These are phyloP conservation scores for Corylus americana DNA, from an alignment of 306 rosid genomes.

Conservation along the genomic window DNA sequence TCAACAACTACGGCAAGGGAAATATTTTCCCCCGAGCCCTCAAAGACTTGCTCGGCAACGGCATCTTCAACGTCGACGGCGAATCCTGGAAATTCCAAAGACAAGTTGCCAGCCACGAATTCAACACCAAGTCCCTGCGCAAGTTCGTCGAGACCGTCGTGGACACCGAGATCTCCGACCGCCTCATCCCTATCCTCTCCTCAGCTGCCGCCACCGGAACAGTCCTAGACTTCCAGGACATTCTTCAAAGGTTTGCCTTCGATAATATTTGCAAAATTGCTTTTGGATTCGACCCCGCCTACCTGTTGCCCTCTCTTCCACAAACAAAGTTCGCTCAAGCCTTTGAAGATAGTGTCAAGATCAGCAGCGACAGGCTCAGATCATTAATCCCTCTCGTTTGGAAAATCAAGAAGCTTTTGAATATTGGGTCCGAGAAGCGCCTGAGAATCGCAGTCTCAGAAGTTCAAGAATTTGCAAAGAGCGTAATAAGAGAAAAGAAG, in stretches of 20 bases:
- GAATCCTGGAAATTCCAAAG: constrained; percentile 63
- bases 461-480: constrained; percentile 47
- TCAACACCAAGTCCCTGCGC: constrained; percentile 50
- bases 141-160: constrained; percentile 64
- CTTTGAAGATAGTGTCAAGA: constrained; percentile 41
- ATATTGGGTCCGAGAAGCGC: constrained; percentile 47
- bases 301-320: constrained; percentile 52
- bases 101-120: constrained; percentile 55
- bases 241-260: constrained; percentile 70
- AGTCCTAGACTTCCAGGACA: constrained; percentile 51
- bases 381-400: constrained; percentile 30
- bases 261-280: constrained; percentile 69
- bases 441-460: constrained; percentile 28
- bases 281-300: constrained; percentile 65
- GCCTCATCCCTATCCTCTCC: constrained; percentile 55
- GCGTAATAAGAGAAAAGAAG: constrained; percentile 46
- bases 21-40: constrained; percentile 3
- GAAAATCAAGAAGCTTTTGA: constrained; percentile 36
- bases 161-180: constrained; percentile 49
- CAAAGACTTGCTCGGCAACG: constrained; percentile 62
- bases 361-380: constrained; percentile 39
- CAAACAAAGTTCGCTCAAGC: constrained; percentile 50
- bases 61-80: constrained; percentile 63
- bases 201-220: not conserved
- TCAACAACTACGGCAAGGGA: constrained; percentile 58